Base-by-base conservation (phyloP, 768 basidiomycete species). In the Serendipita sp. region DNA sequence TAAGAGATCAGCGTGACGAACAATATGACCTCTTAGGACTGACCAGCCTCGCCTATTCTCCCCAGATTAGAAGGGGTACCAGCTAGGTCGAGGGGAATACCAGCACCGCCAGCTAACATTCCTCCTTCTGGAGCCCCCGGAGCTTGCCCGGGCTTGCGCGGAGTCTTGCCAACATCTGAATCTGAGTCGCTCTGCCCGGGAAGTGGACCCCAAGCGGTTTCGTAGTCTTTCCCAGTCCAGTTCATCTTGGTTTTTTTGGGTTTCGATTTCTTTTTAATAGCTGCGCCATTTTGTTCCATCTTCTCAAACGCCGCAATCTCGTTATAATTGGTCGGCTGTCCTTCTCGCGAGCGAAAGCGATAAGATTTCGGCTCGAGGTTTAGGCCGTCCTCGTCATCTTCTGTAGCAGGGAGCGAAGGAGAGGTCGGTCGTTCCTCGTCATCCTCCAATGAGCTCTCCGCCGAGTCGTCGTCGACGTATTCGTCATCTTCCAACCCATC, bases 1-100 rank as follows among this genome's bases (percentile, higher is more conserved):
- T 50, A 44, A 65, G 64, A 71, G 18, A 48, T 44, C 50, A 66
- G n/a, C n/a, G 8, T 8, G 8, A 5, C 2, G 48, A 8, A 18
- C 48, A n/a, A 31, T 1, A 50, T 40, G 62, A 33, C 68, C 1
- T 31, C 64, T 27, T 13, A 13, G 13, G 40, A 74, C 80, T 66
- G 68, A 84, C 86, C 80, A 66, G 87, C 79, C 69, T 90, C 88
- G 3, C 87, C 85, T 53, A 93, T 81, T 72, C 88, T 91, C 31
- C 91, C 91, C 15, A 91, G 75, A 69, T 91, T 90, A 2, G 88
- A 89, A 2, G 90, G 89, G 1, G 87, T 89, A 0, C 89, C 88
- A 29, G 81, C 83, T 13, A 88, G 74, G 67, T 87, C 87, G 1
- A 80, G 79, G 2, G 82, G 77, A 27, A 87, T 68, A 31, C 44